A percentile compares a stretch with the other conserved stretches of the same genome.
Evolutionary conservation across 768 basidiomycete genomes (phyloP).

Genomic region (Auricularia sp.): DNA sequence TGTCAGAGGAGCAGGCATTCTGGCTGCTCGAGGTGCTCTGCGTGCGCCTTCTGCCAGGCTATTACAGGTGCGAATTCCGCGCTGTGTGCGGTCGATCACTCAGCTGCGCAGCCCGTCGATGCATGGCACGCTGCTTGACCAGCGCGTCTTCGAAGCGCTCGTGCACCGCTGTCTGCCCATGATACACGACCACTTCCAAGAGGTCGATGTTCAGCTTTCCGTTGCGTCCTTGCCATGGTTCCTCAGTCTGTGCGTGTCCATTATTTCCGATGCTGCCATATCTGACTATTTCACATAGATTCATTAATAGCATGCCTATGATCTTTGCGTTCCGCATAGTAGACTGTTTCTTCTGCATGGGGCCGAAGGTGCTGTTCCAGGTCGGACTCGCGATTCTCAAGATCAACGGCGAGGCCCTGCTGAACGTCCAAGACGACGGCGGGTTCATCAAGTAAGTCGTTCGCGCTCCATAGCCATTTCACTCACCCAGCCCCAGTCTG

Average conservation of each 20-base stretch:
- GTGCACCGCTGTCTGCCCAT: conserved; percentile 84
- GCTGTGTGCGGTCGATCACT: conserved; percentile 5
- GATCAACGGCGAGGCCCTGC: conserved; percentile 87
- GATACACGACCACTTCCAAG: conserved; percentile 85
- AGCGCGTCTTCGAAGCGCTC: conserved; percentile 92
- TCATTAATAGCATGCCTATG: conserved; percentile 92
- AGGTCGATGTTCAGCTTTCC: conserved; percentile 90
- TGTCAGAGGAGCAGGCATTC: conserved; percentile 98
- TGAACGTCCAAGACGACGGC: conserved; percentile 94
- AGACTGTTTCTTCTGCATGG: conserved; percentile 98
- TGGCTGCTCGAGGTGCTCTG: conserved; percentile 95
- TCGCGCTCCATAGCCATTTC: neutral
- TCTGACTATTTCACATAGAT: conserved; percentile 32
- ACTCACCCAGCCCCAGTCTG: conserved; percentile 36
- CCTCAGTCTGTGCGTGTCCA: conserved; percentile 70
- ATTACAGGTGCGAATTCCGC: conserved; percentile 63
- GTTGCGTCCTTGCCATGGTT: conserved; percentile 98
- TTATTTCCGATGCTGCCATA: conserved; percentile 13
- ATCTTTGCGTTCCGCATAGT: conserved; percentile 97
- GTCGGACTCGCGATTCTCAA: conserved; percentile 95
- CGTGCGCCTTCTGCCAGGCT: conserved; percentile 91
- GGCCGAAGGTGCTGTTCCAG: conserved; percentile 96
- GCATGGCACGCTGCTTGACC: conserved; percentile 98
- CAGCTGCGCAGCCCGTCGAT: conserved; percentile 67
- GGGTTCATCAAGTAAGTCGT: conserved; percentile 78